Conservation (phyloP, 2,329 filamentous ascomycete genomes). For the Amphichorda felina region DNA sequence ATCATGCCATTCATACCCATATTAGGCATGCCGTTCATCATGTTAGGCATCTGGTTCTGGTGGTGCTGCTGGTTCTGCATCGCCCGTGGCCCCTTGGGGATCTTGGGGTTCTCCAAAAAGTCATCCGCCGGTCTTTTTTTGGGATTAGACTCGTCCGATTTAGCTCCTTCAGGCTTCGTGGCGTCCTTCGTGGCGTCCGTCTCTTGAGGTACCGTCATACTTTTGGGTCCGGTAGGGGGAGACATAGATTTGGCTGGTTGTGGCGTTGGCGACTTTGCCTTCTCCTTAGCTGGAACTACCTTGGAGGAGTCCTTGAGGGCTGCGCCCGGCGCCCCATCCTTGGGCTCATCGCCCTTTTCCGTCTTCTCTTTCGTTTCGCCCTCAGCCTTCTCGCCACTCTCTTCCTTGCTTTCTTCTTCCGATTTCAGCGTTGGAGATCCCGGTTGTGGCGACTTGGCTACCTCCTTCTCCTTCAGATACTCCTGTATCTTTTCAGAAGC, state of each 20-base stretch:
- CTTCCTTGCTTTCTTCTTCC: slow-evolving; percentile 2
- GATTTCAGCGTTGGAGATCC: slow-evolving; percentile 18
- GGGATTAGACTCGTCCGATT: slow-evolving; percentile 23
- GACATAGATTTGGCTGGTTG: slow-evolving; percentile 5
- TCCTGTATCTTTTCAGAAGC: slow-evolving; percentile 65
- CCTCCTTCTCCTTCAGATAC: slow-evolving; percentile 50
- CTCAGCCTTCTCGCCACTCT: background rate
- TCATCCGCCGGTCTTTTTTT: slow-evolving; percentile 83
- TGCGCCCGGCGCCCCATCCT: slow-evolving; percentile 11
- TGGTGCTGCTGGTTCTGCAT: slow-evolving; percentile 46
- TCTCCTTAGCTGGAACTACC: slow-evolving; percentile 14
- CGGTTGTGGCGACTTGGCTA: slow-evolving; percentile 20
- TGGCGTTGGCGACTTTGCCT: slow-evolving; percentile 21
- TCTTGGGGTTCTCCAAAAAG: slow-evolving; percentile 49
- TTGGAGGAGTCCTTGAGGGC: slow-evolving; percentile 7
- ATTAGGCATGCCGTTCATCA: slow-evolving; percentile 26
- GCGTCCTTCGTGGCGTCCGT: background rate
- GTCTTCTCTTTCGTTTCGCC: slow-evolving; percentile 5
- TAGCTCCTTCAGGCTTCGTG: slow-evolving; percentile 5
- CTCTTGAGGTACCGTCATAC: background rate
- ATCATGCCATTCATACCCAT: slow-evolving; percentile 23
- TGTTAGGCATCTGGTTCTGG: slow-evolving; percentile 31
- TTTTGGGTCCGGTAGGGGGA: slow-evolving; percentile 1
- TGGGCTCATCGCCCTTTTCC: slow-evolving; percentile 17
- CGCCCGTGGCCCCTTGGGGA: slow-evolving; percentile 53